Evolutionary conservation across 257 asterid species (phyloP).

Genomic region (Forsythia viridissima): DNA sequence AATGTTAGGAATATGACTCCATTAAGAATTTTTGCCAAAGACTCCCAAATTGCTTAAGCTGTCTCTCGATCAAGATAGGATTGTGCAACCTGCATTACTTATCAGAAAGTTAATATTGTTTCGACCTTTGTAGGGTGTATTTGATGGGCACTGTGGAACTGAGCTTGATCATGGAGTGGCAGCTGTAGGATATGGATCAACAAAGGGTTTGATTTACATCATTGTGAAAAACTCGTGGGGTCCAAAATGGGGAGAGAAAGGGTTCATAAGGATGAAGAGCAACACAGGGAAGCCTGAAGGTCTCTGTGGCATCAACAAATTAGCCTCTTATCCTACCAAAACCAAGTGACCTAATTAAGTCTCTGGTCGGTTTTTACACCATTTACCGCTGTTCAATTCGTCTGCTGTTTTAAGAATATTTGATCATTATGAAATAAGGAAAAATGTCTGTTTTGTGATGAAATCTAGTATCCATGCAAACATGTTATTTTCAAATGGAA

Average conservation of each 20-base stretch:
- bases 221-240: constrained; percentile 74
- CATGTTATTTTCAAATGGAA: neutral
- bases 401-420: neutral
- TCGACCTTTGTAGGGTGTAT: constrained; percentile 48
- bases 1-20: too few species aligned
- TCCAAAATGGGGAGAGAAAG: constrained; percentile 64
- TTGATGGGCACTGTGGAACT: constrained; percentile 54
- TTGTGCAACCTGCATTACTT: neutral
- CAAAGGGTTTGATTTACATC: constrained; percentile 47
- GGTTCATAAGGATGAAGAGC: constrained; percentile 61
- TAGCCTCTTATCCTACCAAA: constrained; percentile 70
- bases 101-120: neutral
- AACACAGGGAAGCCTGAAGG: constrained; percentile 53
- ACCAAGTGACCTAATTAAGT: constrained; percentile 22
- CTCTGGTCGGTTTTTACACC: neutral
- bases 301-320: constrained; percentile 59
- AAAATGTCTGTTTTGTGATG: neutral
- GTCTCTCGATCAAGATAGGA: neutral
- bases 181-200: constrained; percentile 60
- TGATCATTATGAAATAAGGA: constrained; percentile 24
- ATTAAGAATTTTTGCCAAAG: neutral
- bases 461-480: neutral
- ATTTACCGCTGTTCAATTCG: neutral
- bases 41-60: neutral
- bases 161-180: constrained; percentile 71